phyloP scores from a whole-genome alignment of 2,329 filamentous ascomycete genomes.

The Exophiala xenobiotica region DNA sequence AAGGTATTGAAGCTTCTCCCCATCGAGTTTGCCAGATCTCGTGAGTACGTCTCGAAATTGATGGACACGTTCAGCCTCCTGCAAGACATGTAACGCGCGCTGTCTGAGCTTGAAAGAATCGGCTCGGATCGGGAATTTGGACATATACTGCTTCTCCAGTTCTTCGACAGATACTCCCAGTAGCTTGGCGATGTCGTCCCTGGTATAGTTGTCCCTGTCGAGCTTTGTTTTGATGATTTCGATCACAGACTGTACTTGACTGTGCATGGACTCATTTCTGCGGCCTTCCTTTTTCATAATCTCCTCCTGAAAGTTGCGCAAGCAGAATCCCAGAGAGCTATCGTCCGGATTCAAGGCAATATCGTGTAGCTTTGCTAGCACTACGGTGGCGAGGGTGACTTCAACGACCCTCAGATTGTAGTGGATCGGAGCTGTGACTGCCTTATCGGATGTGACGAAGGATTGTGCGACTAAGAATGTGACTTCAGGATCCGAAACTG shows the following conservation, averaged over 20 bases:
- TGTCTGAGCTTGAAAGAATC: constrained; percentile 84
- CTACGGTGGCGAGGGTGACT: constrained; percentile 79
- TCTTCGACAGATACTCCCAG: constrained; percentile 69
- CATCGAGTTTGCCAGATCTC: constrained; percentile 46
- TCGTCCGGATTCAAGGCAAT: constrained; percentile 72
- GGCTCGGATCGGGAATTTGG: constrained; percentile 83
- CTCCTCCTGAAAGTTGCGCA: constrained; percentile 82
- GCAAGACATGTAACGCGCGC: constrained; percentile 86
- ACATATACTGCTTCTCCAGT: constrained; percentile 75
- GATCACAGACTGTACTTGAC: constrained; percentile 73
- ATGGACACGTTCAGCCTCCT: constrained; percentile 81
- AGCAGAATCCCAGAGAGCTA: constrained; percentile 76
- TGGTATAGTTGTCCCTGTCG: constrained; percentile 78
- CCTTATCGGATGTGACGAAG: constrained; percentile 91
- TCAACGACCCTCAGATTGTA: constrained; percentile 98
- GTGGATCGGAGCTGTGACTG: constrained; percentile 86
- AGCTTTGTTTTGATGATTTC: constrained; percentile 69
- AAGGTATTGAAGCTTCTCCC: constrained; percentile 69
- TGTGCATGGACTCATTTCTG: constrained; percentile 52
- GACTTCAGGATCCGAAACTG: constrained; percentile 75
- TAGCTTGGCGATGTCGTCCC: constrained; percentile 74
- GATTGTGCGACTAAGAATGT: constrained; percentile 93
- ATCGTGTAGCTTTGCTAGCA: constrained; percentile 60
- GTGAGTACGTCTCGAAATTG: constrained; percentile 78
- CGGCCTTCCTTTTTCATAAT: constrained; percentile 62